Percentiles rank a stretch among this genome's conserved stretches.
These are phyloP conservation scores for Rosa persica DNA, from an alignment of 306 rosid species.

Conservation along the genomic window DNA sequence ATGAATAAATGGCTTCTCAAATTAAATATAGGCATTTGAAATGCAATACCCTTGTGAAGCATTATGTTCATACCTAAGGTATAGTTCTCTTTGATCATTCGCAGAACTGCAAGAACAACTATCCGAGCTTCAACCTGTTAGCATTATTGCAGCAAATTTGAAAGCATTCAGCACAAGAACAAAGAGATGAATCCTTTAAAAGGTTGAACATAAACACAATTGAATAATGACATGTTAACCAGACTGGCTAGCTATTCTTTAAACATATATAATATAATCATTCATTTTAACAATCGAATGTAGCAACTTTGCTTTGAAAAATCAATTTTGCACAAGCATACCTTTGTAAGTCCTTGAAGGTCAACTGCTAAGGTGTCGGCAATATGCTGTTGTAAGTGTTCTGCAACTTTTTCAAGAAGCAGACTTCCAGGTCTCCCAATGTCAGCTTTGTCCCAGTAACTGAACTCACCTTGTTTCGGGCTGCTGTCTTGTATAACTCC, in stretches of 20 bases:
- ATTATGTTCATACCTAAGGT: slow-evolving; percentile 47
- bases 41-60: not conserved
- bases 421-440: slow-evolving; percentile 57
- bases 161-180: slow-evolving; percentile 21
- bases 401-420: slow-evolving; percentile 86
- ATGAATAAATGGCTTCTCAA: slow-evolving; percentile 7
- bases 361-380: slow-evolving; percentile 73
- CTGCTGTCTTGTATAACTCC: slow-evolving; percentile 72
- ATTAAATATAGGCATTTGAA: not conserved
- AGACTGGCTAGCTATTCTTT: not conserved
- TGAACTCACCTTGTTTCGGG: slow-evolving; percentile 45
- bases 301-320: slow-evolving; percentile 11
- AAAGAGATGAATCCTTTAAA: not conserved
- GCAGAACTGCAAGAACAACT: slow-evolving; percentile 84
- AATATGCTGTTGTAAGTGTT: slow-evolving; percentile 69
- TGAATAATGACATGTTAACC: not conserved
- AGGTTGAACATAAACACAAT: not conserved
- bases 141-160: slow-evolving; percentile 22
- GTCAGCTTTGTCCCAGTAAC: slow-evolving; percentile 42
- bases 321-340: slow-evolving; percentile 21
- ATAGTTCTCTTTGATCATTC: slow-evolving; percentile 90
- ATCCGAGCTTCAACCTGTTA: slow-evolving; percentile 94
- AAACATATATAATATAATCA: not conserved
- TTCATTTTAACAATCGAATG: not conserved
- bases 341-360: slow-evolving; percentile 87